Conservation (phyloP, 1,139 yeast species). For the Eremothecium sinecaudum region DNA sequence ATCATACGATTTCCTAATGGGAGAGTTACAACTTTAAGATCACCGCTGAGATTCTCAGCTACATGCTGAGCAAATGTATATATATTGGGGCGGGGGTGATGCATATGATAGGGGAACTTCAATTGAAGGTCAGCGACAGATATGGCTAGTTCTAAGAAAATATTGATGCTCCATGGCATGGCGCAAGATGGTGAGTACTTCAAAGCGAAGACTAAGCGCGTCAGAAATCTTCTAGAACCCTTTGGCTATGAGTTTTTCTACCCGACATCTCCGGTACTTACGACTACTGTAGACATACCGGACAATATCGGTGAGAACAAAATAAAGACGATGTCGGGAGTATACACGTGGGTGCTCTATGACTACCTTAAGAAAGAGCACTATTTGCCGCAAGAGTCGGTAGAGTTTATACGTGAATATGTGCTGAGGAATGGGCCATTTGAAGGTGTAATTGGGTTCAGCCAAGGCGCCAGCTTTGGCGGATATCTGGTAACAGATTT, state of each 20-base stretch:
- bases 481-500: conserved; percentile 45
- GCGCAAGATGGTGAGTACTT: conserved; percentile 66
- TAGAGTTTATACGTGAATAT: conserved; percentile 17
- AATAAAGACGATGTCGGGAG: conserved; percentile 11
- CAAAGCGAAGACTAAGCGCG: conserved; percentile 64
- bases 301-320: conserved; percentile 13
- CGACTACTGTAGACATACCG: conserved; percentile 25
- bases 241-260: conserved; percentile 58
- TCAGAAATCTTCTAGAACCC: conserved; percentile 55
- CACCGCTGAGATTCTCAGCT: too few species aligned
- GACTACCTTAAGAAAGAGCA: conserved; percentile 16
- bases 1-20: too few species aligned
- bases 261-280: conserved; percentile 53
- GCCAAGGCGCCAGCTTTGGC: conserved; percentile 87
- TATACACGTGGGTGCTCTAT: conserved; percentile 28
- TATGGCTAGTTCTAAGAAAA: conserved; percentile 27
- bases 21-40: too few species aligned
- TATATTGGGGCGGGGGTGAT: too few species aligned
- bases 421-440: conserved; percentile 59
- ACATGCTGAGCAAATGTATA: too few species aligned
- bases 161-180: conserved; percentile 48
- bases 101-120: too few species aligned
- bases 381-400: conserved; percentile 5
- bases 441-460: conserved; percentile 79
- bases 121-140: too few species aligned